Conservation (phyloP, 2,329 filamentous ascomycete genomes). For the Monosporascus ibericus region DNA sequence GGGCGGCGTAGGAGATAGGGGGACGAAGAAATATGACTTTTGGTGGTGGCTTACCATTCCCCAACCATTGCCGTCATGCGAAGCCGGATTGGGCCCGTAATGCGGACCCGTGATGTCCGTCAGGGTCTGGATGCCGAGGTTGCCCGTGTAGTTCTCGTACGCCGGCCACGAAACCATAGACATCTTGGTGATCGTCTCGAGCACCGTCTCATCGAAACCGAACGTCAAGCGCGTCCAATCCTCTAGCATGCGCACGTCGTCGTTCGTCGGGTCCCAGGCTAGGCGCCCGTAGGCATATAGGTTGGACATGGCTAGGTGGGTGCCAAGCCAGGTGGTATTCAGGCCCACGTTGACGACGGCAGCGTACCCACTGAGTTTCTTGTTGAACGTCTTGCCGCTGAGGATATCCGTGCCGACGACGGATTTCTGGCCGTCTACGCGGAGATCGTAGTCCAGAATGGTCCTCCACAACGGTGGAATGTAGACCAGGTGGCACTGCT, state of each 20-base stretch:
- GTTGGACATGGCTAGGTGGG: slow-evolving; percentile 65
- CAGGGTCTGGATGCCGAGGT: slow-evolving; percentile 63
- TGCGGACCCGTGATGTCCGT: slow-evolving; percentile 62
- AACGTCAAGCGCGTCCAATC: slow-evolving; percentile 68
- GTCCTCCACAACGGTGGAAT: slow-evolving; percentile 63
- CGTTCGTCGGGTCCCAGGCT: slow-evolving; percentile 54
- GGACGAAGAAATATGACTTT: no score
- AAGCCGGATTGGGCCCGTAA: slow-evolving; percentile 61
- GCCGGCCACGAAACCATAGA: slow-evolving; percentile 65
- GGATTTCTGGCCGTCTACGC: slow-evolving; percentile 50
- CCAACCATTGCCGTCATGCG: slow-evolving; percentile 62
- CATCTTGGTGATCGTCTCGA: slow-evolving; percentile 54
- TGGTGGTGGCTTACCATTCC: slow-evolving; percentile 27
- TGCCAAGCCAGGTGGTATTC: slow-evolving; percentile 63
- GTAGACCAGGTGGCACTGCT: slow-evolving; percentile 65
- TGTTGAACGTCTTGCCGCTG: slow-evolving; percentile 52
- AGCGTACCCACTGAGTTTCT: slow-evolving; percentile 54
- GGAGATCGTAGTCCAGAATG: slow-evolving; percentile 61
- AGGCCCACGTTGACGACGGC: slow-evolving; percentile 63
- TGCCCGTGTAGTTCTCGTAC: slow-evolving; percentile 66
- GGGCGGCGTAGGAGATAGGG: no score
- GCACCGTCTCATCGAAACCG: slow-evolving; percentile 44
- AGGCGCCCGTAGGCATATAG: slow-evolving; percentile 63
- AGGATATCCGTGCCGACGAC: slow-evolving; percentile 52
- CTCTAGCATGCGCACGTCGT: slow-evolving; percentile 45